Base-by-base conservation (phyloP, 2,329 filamentous ascomycete genomes). In the Dactylellina parvicollis region DNA sequence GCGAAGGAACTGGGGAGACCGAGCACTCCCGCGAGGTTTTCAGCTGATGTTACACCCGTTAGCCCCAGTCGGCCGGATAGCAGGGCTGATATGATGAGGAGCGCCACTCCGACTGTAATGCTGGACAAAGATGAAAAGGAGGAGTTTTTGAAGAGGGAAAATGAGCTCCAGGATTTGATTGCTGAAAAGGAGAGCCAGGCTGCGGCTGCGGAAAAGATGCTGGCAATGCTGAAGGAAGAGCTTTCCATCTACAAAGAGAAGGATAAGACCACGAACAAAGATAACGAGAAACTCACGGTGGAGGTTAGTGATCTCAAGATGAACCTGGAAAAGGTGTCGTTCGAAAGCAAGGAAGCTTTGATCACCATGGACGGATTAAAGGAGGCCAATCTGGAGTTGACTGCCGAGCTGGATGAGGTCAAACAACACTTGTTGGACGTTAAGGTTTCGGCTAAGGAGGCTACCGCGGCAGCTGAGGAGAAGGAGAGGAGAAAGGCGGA, bases 401-500 rank as follows among this genome's bases (percentile, higher is more conserved):
- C 95, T 0, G 83, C 88, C 0, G 95, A 99, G 81, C 84, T 99
- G 30, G 94, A 98, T 79, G 94, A 97, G 65, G 87, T 98, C 71
- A 98, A 98, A 83, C 93, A 97, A 81, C 93, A 97, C 79, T 87
- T 99, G 57, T 85, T 98, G 16, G 93, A 98, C 80, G 92, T 95
- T 49, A 94, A 94, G 83, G 97, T 98, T 91, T 95, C 89, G 77
- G 92, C 94, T 66, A 96, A 95, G 83, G 95, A 98, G 82, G 94
- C 91, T 1, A 92, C 88, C 46, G 92, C 92, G 7, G 90, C 92
- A 14, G 83, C 96, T 18, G 94, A 98, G 77, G 95, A 98, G 82
- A 99, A 99, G 85, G 96, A 98, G 82, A 94, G 92, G 85, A 93
- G 92, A 83, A 99, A 99, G 86, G 92, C 93, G 0, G 95, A 99